These are phyloP conservation scores for Amphibolis antarctica DNA, from an alignment of 106 monocot species.

Conservation along the genomic window DNA sequence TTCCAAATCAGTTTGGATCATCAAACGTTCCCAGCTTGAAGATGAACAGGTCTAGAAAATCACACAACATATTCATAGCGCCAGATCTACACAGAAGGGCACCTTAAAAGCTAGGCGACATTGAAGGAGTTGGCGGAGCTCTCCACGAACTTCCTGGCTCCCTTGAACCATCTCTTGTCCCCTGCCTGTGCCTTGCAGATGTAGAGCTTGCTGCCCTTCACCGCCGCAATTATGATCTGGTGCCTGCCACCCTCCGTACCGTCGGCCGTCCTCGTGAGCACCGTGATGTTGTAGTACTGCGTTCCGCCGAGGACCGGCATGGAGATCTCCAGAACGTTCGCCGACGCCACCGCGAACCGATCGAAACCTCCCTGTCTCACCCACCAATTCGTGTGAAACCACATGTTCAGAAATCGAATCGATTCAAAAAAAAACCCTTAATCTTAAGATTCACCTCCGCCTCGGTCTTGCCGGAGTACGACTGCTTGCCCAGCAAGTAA, in stretches of 20 bases:
- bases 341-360: slow-evolving; percentile 58
- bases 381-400: not conserved
- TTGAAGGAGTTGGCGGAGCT: slow-evolving; percentile 68
- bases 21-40: too few species aligned
- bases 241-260: slow-evolving; percentile 96
- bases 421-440: too few species aligned
- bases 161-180: slow-evolving; percentile 99
- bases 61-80: too few species aligned
- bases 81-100: too few species aligned
- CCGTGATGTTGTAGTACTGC: slow-evolving; percentile 61
- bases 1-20: too few species aligned
- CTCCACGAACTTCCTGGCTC: slow-evolving; percentile 92
- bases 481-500: slow-evolving; percentile 77
- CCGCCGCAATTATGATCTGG: slow-evolving; percentile 67
- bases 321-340: slow-evolving; percentile 61
- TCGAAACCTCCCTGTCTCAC: slow-evolving; percentile 73
- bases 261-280: slow-evolving; percentile 95
- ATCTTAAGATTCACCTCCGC: slow-evolving; percentile 51
- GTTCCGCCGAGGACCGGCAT: slow-evolving; percentile 39
- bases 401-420: not conserved
- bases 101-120: slow-evolving; percentile 25
- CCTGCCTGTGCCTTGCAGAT: slow-evolving; percentile 97
- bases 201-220: slow-evolving; percentile 81
- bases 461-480: slow-evolving; percentile 62
- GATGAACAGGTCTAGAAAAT: too few species aligned